These are phyloP conservation scores for Collybia sordida DNA, from an alignment of 768 basidiomycete genomes.

Conservation along the genomic window DNA sequence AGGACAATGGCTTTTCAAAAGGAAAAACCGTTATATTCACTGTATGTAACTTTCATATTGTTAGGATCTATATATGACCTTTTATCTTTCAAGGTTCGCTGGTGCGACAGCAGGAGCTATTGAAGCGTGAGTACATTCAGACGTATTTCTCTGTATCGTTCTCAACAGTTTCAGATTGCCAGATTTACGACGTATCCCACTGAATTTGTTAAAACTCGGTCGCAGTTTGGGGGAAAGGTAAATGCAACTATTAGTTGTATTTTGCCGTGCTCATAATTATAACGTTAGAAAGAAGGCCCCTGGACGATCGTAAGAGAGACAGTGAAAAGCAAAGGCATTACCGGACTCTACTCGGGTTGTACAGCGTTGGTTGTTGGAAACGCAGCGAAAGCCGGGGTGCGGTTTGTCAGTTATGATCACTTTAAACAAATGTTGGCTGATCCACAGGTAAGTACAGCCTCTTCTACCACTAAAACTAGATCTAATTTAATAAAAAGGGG, in stretches of 20 bases:
- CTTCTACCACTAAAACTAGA: not conserved
- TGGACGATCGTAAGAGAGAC: slow-evolving; percentile 76
- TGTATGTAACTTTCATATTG: slow-evolving; percentile 37
- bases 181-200: slow-evolving; percentile 88
- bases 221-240: slow-evolving; percentile 86
- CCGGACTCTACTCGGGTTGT: slow-evolving; percentile 92
- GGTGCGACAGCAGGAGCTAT: slow-evolving; percentile 91
- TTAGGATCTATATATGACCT: too few species aligned
- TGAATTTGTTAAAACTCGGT: slow-evolving; percentile 91
- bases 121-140: slow-evolving; percentile 69
- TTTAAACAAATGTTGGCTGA: slow-evolving; percentile 87
- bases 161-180: slow-evolving; percentile 37
- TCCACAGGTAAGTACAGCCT: slow-evolving; percentile 55
- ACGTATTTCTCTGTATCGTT: slow-evolving; percentile 5
- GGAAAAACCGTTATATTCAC: slow-evolving; percentile 83
- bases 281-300: slow-evolving; percentile 56
- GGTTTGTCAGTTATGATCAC: slow-evolving; percentile 93
- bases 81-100: slow-evolving; percentile 49
- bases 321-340: slow-evolving; percentile 68
- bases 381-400: slow-evolving; percentile 90
- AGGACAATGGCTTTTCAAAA: slow-evolving; percentile 50
- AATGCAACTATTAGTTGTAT: slow-evolving; percentile 7
- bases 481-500: slow-evolving; percentile 51
- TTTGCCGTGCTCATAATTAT: not conserved
- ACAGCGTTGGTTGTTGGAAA: slow-evolving; percentile 90